These are phyloP conservation scores for Acanthamoeba castellanii DNA, from an alignment of 208 protist species.

Conservation along the genomic window DNA sequence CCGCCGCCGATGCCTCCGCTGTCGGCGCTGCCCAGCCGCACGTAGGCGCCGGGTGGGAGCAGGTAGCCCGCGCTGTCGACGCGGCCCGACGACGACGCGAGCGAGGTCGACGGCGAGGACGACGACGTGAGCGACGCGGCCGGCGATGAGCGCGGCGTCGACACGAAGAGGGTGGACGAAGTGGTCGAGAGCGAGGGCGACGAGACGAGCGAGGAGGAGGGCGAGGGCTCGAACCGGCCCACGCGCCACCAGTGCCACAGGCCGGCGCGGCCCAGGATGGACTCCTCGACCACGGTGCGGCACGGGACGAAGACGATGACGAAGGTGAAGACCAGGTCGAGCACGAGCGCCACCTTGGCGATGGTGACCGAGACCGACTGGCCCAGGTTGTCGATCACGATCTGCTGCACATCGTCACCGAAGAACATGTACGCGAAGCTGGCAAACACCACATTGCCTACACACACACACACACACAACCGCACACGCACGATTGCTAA, in stretches of 20 bases:
- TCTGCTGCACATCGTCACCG: background rate
- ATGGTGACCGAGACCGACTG: background rate
- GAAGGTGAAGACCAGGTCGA: conserved; percentile 66
- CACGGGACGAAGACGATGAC: conserved; percentile 57
- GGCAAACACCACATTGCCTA: conserved; percentile 51
- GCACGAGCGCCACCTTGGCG: conserved; percentile 10
- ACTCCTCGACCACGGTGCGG: conserved; percentile 2
- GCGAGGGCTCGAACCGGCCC: background rate
- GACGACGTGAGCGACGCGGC: background rate
- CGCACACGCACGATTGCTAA: background rate
- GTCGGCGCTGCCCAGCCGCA: background rate
- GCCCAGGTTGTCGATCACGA: conserved; percentile 46
- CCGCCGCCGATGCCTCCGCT: background rate
- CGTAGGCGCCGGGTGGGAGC: background rate
- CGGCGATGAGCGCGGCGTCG: background rate
- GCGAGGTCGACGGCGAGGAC: background rate
- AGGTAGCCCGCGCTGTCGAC: background rate
- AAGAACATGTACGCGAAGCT: conserved; percentile 70
- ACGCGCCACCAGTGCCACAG: background rate
- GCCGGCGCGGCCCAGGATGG: background rate
- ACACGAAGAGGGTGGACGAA: background rate
- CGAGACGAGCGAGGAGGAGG: background rate
- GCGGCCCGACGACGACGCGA: background rate
- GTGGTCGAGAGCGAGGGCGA: background rate
- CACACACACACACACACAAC: background rate